phyloP scores from a whole-genome alignment of 495 filamentous ascomycete genomes.

The Xylaria acuta region DNA sequence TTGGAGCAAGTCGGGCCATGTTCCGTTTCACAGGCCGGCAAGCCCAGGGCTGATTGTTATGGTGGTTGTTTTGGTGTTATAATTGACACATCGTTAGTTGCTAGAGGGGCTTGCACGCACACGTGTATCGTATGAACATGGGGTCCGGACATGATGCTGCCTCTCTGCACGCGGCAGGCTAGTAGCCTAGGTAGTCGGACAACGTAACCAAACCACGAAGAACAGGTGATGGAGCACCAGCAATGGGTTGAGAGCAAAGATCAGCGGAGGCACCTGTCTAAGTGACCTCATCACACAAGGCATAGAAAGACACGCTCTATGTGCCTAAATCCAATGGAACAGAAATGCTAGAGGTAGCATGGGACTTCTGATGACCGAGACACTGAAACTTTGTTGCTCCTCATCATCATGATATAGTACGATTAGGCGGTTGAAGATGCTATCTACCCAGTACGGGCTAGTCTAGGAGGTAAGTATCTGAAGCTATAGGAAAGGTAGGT shows the following conservation, averaged over 20 bases:
- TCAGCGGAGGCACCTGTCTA: background rate
- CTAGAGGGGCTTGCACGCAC: background rate
- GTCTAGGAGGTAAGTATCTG: background rate
- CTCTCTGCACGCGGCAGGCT: background rate
- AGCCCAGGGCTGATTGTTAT: background rate
- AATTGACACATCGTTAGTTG: background rate
- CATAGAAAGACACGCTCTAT: background rate
- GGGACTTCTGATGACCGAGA: background rate
- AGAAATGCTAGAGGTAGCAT: background rate
- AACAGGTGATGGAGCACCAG: background rate
- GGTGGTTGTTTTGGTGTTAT: background rate
- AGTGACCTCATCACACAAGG: background rate
- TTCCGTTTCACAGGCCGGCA: background rate
- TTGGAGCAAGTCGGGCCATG: background rate
- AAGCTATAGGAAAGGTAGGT: background rate
- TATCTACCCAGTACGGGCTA: background rate
- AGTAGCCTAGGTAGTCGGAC: background rate
- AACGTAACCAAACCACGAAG: background rate
- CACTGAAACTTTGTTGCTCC: background rate
- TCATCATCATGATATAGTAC: background rate
- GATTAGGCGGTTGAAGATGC: too few species aligned
- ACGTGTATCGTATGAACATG: slow-evolving; percentile 7
- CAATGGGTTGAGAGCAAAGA: background rate
- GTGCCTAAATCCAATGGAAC: background rate
- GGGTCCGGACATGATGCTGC: background rate